Evolutionary conservation across 805 yeast species (phyloP).

Genomic region (Metahyphopichia silvanorum): DNA sequence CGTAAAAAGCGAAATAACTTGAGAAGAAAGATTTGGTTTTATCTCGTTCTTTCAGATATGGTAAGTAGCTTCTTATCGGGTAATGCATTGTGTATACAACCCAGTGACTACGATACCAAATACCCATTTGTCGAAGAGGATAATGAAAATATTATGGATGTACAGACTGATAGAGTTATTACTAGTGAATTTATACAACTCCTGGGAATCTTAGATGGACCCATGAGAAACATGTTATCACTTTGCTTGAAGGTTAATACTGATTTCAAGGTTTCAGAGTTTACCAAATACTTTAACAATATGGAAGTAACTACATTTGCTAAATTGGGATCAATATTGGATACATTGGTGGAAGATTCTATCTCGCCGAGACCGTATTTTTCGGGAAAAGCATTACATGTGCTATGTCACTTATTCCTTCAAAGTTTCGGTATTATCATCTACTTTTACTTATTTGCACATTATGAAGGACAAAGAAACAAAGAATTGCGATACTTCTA

Average conservation of each 20-base stretch:
- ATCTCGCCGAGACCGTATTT: slow-evolving; percentile 1
- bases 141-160: slow-evolving; percentile 29
- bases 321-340: slow-evolving; percentile 18
- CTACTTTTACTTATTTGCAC: slow-evolving; percentile 31
- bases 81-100: slow-evolving; percentile 34
- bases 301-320: slow-evolving; percentile 26
- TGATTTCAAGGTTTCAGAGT: slow-evolving; percentile 26
- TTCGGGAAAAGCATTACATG: slow-evolving; percentile 4
- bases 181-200: slow-evolving; percentile 23
- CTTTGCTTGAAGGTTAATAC: slow-evolving; percentile 33
- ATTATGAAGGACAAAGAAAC: slow-evolving; percentile 26
- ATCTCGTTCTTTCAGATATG: slow-evolving; percentile 27
- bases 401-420: slow-evolving; percentile 14
- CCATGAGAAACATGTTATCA: slow-evolving; percentile 29
- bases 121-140: slow-evolving; percentile 34
- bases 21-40: slow-evolving; percentile 60
- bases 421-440: slow-evolving; percentile 29
- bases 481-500: slow-evolving; percentile 26
- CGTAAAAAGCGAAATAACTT: slow-evolving; percentile 36
- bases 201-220: slow-evolving; percentile 22
- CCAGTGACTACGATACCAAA: slow-evolving; percentile 45
- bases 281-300: slow-evolving; percentile 26
- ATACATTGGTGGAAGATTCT: too few relatives aligned
- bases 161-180: slow-evolving; percentile 36
- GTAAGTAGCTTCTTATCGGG: slow-evolving; percentile 45